Evolutionary conservation across 1,284 basidiomycete species (phyloP).

Genomic region (Cerioporus squamosus): DNA sequence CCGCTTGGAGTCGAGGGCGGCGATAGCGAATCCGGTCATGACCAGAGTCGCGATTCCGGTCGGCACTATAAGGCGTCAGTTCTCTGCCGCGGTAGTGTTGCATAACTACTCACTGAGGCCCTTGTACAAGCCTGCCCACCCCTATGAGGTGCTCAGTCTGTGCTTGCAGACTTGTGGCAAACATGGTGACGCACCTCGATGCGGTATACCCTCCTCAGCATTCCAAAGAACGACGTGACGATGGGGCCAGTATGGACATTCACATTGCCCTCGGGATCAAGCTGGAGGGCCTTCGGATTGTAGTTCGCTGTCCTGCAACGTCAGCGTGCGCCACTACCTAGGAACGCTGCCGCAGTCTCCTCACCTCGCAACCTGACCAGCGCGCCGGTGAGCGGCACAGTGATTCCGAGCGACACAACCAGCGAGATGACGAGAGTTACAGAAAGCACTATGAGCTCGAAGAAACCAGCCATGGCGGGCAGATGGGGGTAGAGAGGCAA

Average conservation of each 20-base stretch:
- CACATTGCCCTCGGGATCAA: conserved; percentile 79
- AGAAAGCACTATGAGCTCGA: conserved; percentile 32
- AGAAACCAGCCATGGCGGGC: conserved; percentile 26
- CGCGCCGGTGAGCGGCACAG: conserved; percentile 68
- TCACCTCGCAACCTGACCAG: conserved; percentile 65
- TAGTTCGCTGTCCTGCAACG: conserved; percentile 59
- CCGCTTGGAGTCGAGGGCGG: conserved; percentile 56
- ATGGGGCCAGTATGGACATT: conserved; percentile 77
- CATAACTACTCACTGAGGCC: conserved; percentile 65
- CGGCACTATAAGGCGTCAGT: conserved; percentile 56
- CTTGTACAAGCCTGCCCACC: conserved; percentile 83
- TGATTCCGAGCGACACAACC: conserved; percentile 44
- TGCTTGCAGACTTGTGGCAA: background rate
- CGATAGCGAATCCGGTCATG: conserved; percentile 59
- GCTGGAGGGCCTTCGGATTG: conserved; percentile 81
- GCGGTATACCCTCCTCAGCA: conserved; percentile 74
- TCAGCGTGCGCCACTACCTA: background rate
- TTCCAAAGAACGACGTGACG: conserved; percentile 65
- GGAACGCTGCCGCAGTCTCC: background rate
- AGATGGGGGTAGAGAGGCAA: conserved; percentile 38
- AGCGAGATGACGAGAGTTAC: conserved; percentile 55
- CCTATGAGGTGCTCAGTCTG: conserved; percentile 43
- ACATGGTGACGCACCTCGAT: conserved; percentile 61
- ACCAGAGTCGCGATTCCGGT: conserved; percentile 65
- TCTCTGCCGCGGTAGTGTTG: background rate